Evolutionary conservation across 2,329 filamentous ascomycete species (phyloP), one percentile per base, ranked within the genome.

Genomic region (Sclerotinia glacialis): DNA sequence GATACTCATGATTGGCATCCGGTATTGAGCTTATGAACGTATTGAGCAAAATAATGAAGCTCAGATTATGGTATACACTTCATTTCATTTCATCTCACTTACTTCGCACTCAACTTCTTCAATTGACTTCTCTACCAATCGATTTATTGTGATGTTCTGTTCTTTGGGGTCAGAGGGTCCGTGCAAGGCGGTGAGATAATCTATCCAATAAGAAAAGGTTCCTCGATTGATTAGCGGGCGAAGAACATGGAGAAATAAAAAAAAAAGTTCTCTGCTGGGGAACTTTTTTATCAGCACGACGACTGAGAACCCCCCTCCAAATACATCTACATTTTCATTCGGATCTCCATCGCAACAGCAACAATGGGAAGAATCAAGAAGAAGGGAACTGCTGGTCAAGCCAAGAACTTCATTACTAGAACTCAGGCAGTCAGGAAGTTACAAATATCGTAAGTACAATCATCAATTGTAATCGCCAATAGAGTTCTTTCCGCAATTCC

Each of bases 381-480:
- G 85, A 97, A 94, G 83, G 93, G 87, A 86, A 79, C 72, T 78
- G 85, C 93, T 78, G 95, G 95, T 79, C 90, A 92, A 79, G 93
- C 93, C 82, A 97, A 95, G 82, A 99, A 99, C 85, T 99, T 94
- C 83, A 93, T 99, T 74, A 99, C 95, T 67, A 87, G 95, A 79
- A 97, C 94, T 52, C 93, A 97, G 82, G 95, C 95, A 55, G 92
- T 99, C 75, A 92, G 93, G 79, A 99, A 98, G 83, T 89, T 99
- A 70, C 95, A 99, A 81, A 91, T 99, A 21, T 59, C 63, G 63
- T 65, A 65, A 65, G 63, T 65, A 49, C 11, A 47, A 49, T 50
- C 23, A 50, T 49, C 5, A 16, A 60, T 49, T 26, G 31, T 61
- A 9, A 16, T 26, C n/a, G 16, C n/a, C 21, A 12, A 58, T 28